Evolutionary conservation across 257 asterid genomes (phyloP), one percentile per base, ranked within the genome.

Genomic region (Echium plantagineum): DNA sequence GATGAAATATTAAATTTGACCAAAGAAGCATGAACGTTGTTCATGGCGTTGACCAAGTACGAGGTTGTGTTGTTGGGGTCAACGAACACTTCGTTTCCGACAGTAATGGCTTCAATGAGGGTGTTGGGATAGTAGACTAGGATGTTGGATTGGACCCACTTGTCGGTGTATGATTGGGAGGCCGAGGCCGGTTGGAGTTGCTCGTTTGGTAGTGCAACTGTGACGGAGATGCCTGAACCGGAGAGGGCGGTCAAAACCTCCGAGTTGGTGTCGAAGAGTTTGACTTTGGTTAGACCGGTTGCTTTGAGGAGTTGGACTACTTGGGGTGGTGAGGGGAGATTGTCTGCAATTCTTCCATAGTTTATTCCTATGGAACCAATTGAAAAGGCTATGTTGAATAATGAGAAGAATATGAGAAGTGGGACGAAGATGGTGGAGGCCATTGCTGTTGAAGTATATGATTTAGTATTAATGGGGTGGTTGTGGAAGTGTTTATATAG

Each of bases 261-360:
- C 59, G 94, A 74, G 56, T 90, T 89, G 6, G 94, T 70, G 64
- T 90, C 96, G 52, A 70, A 90, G 46, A 90, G 85, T 67, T 90
- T 90, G 19, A 74, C 78, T 5, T 69, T 72, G 46, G 76, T 73
- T 54, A 90, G 35, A 22, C 94, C 89, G 20, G 73, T 81, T 0
- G 76, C 18, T 70, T 81, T 81, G 66, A 90, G 95, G 69, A 90
- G 94, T 46, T 80, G 73, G 21, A 85, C 94, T 3, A 90, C 98
- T 15, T 82, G 63, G 1, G 74, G 5, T 0, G 98, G 95, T 1
- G 89, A 30, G 0, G 98, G 98, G 6, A 87, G 91, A 54, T 90
- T 21, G 63, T 87, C 67, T 60, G 95, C 98, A 67, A 90, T 12
- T 15, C 98, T 94, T 72, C 98, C 98, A 71, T 90, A 90, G 84